Evolutionary conservation across 2,329 filamentous ascomycete species (phyloP), one percentile per base, ranked within the genome.

Genomic region (Teratosphaeria nubilosa): DNA sequence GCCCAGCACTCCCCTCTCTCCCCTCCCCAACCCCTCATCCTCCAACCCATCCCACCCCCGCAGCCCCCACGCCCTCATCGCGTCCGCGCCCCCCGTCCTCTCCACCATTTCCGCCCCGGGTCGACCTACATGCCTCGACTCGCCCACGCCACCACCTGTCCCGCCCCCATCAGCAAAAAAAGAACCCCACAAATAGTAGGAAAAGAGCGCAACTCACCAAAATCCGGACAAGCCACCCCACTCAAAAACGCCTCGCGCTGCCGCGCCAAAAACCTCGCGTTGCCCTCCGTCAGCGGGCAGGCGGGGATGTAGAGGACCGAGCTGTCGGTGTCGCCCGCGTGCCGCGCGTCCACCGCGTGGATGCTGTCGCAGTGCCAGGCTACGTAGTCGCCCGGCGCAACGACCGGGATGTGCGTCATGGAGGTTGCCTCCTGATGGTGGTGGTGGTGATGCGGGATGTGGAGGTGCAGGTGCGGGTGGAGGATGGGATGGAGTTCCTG

Each of bases 251-350:
- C 82, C n/a, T 83, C 77, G 22, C 87, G 81, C 74, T 95, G 90
- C 16, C 82, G 79, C 1, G 74, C 78, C 1, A 92, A 76, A 68
- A 91, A 94, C 24, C 81, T 74, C 0, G 87, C 85, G 66, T 94
- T 96, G 45, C 78, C 75, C 56, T 86, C 82, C 0, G 90, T 95
- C 31, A 90, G 79, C 0, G 91, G 91, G 57, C 88, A 94, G 0
- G 89, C 86, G 0, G 91, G 91, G 57, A 96, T 95, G 68, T 96
- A 96, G 60, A 96, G 68, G 0, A 96, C 91, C 65, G 86, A 91
- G 0, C 88, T 90, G 71, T 96, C 91, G 0, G 76, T 73, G 1
- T 74, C 78, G 1, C 91, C 92, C 1, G 73, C 73, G 69, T 96
- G 91, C 1, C 85, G 78, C 63, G 83, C 86, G 74, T 96, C 91